These are phyloP conservation scores for Sambucus nigra DNA, from an alignment of 129 eudicot species.

Conservation along the genomic window DNA sequence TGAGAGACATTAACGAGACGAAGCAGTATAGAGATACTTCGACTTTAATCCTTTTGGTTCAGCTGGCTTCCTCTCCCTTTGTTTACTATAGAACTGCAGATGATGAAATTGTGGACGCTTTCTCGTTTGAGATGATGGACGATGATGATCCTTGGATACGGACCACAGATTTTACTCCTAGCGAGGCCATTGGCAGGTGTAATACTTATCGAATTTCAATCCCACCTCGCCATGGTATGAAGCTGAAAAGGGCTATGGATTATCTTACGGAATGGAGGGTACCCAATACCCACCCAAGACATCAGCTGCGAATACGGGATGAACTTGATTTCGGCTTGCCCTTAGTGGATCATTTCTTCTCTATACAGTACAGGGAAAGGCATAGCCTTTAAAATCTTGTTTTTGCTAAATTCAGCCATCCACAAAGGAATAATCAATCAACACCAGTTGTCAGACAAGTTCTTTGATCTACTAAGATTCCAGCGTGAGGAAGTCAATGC, in stretches of 20 bases:
- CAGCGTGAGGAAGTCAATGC: constrained; percentile 35
- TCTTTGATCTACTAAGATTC: constrained; percentile 32
- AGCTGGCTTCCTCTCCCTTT: constrained; percentile 46
- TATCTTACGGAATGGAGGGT: constrained; percentile 39
- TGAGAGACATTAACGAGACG: constrained; percentile 38
- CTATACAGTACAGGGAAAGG: constrained; percentile 31
- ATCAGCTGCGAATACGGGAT: constrained; percentile 18
- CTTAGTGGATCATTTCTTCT: constrained; percentile 32
- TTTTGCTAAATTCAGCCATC: constrained; percentile 45
- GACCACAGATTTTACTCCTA: constrained; percentile 55
- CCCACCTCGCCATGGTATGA: constrained; percentile 37
- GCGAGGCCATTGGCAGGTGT: constrained; percentile 68
- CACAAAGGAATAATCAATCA: constrained; percentile 60
- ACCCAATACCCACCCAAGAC: not conserved
- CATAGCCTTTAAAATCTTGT: constrained; percentile 36
- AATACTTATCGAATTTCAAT: constrained; percentile 42
- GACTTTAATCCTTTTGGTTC: constrained; percentile 28
- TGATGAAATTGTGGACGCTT: constrained; percentile 44
- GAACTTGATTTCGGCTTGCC: constrained; percentile 45
- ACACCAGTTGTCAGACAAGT: constrained; percentile 42
- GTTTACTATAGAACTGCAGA: constrained; percentile 61
- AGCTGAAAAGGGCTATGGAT: constrained; percentile 29
- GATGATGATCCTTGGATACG: constrained; percentile 87
- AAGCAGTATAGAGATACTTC: constrained; percentile 19
- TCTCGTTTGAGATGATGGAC: constrained; percentile 56